phyloP scores from a whole-genome alignment of 2,329 filamentous ascomycete genomes.

The Epichloe gansuensis region DNA sequence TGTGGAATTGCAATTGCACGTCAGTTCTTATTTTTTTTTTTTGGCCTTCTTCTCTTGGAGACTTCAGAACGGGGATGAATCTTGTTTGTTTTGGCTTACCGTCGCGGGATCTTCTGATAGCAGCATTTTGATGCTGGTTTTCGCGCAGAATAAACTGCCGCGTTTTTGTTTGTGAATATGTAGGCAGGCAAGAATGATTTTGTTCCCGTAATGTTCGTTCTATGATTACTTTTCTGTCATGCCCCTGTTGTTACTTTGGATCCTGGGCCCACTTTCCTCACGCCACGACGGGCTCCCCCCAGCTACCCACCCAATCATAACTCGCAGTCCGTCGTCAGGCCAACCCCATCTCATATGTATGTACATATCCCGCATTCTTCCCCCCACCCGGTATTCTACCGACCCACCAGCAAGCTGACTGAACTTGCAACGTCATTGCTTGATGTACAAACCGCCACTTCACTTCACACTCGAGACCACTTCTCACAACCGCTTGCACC shows the following conservation, averaged over 20 bases:
- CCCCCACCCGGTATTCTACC: conserved; percentile 2
- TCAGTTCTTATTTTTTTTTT: not conserved
- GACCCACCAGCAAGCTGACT: not conserved
- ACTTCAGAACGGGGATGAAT: not conserved
- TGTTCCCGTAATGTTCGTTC: too few relatives aligned
- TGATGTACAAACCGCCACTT: not conserved
- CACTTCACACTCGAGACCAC: not conserved
- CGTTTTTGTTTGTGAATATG: not conserved
- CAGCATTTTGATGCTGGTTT: conserved; percentile 51
- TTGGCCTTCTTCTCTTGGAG: not conserved
- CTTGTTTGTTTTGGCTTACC: conserved; percentile 34
- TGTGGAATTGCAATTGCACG: not conserved
- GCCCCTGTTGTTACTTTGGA: not conserved
- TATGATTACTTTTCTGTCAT: too few relatives aligned
- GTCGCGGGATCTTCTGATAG: conserved; percentile 87
- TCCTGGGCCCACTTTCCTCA: not conserved
- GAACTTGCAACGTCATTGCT: not conserved
- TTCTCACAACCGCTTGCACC: not conserved
- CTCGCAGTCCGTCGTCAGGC: conserved; percentile 4
- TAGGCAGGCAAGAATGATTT: too few relatives aligned
- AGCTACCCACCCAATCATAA: not conserved
- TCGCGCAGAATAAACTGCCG: not conserved
- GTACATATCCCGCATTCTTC: not conserved
- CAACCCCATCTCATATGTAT: conserved; percentile 6
- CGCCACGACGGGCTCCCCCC: not conserved